These are phyloP conservation scores for Monilinia fructicola DNA, from an alignment of 2,329 filamentous ascomycete genomes.

Conservation along the genomic window DNA sequence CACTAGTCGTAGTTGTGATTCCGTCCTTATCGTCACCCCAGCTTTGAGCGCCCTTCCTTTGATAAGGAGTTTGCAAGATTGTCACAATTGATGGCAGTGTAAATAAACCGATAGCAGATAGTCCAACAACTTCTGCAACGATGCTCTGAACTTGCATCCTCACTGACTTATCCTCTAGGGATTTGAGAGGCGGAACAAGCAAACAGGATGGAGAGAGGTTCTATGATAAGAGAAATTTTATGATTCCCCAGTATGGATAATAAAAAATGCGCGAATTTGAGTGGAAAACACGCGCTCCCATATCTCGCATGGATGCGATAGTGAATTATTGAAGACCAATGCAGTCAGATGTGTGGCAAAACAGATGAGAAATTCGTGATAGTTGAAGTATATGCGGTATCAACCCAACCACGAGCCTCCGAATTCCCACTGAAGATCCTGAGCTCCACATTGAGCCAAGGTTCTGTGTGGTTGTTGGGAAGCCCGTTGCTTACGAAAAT, in stretches of 20 bases:
- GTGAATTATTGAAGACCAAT: slow-evolving; percentile 13
- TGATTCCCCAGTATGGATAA: background rate
- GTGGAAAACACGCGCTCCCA: slow-evolving; percentile 10
- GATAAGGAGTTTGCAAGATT: slow-evolving; percentile 10
- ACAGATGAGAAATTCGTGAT: background rate
- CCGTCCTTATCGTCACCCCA: slow-evolving; percentile 69
- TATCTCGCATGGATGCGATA: slow-evolving; percentile 20
- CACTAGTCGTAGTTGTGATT: slow-evolving; percentile 60
- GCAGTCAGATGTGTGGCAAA: slow-evolving; percentile 16
- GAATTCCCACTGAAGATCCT: no score
- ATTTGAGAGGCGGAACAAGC: background rate
- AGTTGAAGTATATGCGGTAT: background rate
- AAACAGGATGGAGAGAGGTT: background rate
- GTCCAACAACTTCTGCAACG: slow-evolving; percentile 22
- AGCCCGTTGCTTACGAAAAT: background rate
- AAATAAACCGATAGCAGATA: slow-evolving; percentile 14
- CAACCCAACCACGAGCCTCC: slow-evolving; percentile 4
- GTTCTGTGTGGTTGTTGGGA: background rate
- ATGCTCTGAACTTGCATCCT: slow-evolving; percentile 16
- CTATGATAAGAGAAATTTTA: slow-evolving; percentile 8
- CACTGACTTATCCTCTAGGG: background rate
- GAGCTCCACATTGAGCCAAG: background rate
- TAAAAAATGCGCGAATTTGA: slow-evolving; percentile 15
- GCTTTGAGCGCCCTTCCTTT: slow-evolving; percentile 5
- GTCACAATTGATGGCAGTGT: slow-evolving; percentile 18